Base-by-base conservation (phyloP, 495 filamentous ascomycete genomes). In the Neurospora pannonica region DNA sequence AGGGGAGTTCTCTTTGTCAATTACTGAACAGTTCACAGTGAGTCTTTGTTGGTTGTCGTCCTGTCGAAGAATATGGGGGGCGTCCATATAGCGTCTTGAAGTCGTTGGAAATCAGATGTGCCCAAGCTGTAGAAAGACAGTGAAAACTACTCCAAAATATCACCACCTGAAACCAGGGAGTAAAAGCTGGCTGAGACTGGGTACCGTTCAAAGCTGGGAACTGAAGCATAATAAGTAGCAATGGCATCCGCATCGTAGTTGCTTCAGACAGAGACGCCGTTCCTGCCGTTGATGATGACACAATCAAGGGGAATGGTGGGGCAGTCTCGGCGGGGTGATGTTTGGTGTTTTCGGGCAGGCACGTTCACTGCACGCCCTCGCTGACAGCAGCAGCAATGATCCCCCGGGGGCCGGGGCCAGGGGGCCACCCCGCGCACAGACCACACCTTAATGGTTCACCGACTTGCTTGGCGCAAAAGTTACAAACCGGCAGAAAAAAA, bases 401-500 rank as follows among this genome's bases (percentile, higher is more conserved):
- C 21, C 48, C 21, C 54, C 28, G 15, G 54, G 54, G 15, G 10
- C 54, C 28, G 15, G 54, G 54, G 15, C 28, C 54, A 67, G 24
- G 54, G 54, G 54, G 28, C 28, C 54, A 67, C 54, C 15, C 5
- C 0, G 54, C 15, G 79, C 79, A 80, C 79, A 48, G 76, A 76
- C 80, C 80, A 78, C 71, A 78, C 70, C 77, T 79, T 76, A 80
- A 78, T 78, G 72, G 6, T 24, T 76, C 74, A 79, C 75, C 74
- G 75, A 73, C 71, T 70, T 71, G 70, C 73, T 71, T 73, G 74
- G 75, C 37, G 71, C 39, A 67, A 79, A 77, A 76, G 71, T 71
- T 79, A 71, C 71, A 34, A 70, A 71, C 71, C 78, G 78, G 79
- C 78, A 82, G 79, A 82, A 77, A 78, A 82, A 80, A 81, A 77